Percentiles rank a stretch among this genome's conserved stretches.
These are phyloP conservation scores for Rhododendron molle DNA, from an alignment of 148 eudicot genomes.

Conservation along the genomic window DNA sequence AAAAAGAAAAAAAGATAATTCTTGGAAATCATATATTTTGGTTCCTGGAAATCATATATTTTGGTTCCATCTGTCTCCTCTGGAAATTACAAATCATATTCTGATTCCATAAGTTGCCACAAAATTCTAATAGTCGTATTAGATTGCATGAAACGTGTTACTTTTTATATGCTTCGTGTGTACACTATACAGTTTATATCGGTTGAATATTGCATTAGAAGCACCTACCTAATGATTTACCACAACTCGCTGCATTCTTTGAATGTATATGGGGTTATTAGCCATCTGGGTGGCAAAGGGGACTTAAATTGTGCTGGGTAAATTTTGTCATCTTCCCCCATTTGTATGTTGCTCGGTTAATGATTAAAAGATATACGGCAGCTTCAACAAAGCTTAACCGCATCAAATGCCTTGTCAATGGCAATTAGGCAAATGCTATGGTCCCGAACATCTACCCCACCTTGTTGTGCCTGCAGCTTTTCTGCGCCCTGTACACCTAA, in stretches of 20 bases:
- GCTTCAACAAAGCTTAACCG: too few relatives aligned
- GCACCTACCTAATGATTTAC: background rate
- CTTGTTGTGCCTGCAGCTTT: too few relatives aligned
- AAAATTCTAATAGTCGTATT: background rate
- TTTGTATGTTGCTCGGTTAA: background rate
- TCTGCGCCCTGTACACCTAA: too few relatives aligned
- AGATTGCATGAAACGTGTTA: background rate
- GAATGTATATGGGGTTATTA: background rate
- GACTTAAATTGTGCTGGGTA: background rate
- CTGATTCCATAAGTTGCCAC: background rate
- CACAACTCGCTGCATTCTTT: background rate
- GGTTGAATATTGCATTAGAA: background rate
- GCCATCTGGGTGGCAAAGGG: background rate
- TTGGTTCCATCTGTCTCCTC: background rate
- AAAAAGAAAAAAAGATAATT: background rate
- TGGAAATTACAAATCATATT: background rate
- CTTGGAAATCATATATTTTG: background rate
- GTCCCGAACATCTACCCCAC: too few relatives aligned
- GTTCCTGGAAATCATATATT: background rate
- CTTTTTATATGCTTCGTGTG: background rate
- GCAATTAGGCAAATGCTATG: too few relatives aligned
- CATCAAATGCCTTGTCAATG: too few relatives aligned
- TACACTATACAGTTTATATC: background rate
- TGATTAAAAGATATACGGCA: too few relatives aligned
- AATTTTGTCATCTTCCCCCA: background rate